Evolutionary conservation across 108 stramenopile species (phyloP), one percentile per base, ranked within the genome.

Genomic region (Discostella stelligeroides): DNA sequence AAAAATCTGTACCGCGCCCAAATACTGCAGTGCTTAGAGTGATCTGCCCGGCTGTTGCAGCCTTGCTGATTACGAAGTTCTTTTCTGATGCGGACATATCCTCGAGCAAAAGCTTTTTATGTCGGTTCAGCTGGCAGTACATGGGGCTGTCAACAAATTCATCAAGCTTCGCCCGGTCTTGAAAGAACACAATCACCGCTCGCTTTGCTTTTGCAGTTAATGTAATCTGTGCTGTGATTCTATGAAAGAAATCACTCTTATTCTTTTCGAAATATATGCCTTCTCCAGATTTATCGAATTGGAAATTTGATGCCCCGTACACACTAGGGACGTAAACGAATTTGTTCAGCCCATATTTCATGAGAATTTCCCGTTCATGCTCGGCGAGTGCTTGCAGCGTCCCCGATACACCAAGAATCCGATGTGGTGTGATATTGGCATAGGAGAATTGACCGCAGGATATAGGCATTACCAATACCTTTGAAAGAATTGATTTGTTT

Each of bases 401-500:
- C n/a, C 86, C 86, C 7, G 83, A 84, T 13, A 86, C 86, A 6
- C 86, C 86, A 27, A 86, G 45, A 46, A 86, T 86, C 28, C 81
- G 73, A 42, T 67, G 38, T 7, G 86, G 86, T 21, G 74, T 72
- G 37, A 88, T 88, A 57, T 88, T 81, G 0, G 86, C 86, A 63
- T 88, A 88, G 2, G 86, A 88, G 48, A 88, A 88, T 51, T 84
- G 86, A 7, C 84, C 86, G 72, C 86, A 88, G 11, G 86, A 88
- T 41, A 88, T 30, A 0, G 75, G 79, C 72, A 88, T 85, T 9
- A 51, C 60, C 49, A 88, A 72, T n/a, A n/a, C n/a, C n/a, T n/a
- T n/a, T n/a, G n/a, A n/a, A n/a, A n/a, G n/a, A n/a, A n/a, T n/a
- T n/a, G 7, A 57, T n/a, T n/a, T 70, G 37, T 73, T 61, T 14